Base-by-base conservation (phyloP, 1,284 basidiomycete genomes). In the Vanrija sp. region DNA sequence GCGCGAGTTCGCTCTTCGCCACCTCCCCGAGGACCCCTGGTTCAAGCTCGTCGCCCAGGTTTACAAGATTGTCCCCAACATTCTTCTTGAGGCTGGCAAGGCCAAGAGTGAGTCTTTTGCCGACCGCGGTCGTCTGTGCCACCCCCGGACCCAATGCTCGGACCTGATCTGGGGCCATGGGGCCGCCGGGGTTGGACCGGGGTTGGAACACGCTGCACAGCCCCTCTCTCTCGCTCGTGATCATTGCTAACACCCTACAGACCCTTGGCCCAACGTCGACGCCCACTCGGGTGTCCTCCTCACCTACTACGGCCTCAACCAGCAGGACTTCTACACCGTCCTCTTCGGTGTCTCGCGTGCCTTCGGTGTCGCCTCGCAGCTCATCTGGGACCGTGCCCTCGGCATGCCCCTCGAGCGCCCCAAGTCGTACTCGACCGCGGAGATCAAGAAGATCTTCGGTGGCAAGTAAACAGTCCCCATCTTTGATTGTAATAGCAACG, bases 341-440 rank as follows among this genome's bases (percentile, higher is more conserved):
- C 83, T 98, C 62, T 98, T 98, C 78, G 94, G 94, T 83, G 91
- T 97, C 47, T 95, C 92, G 29, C 86, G 91, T 74, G 90, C 91
- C 15, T 89, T 93, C 66, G 91, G 91, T 82, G 90, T 92, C 56
- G 84, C 86, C 54, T 86, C 91, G 43, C 90, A 92, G 74, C 82
- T 92, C 66, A 91, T 92, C 72, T 96, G 91, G 90, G 93, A 96
- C 78, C 90, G 94, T 78, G 93, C 90, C 44, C 87, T 94, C 69
- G 92, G 91, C 80, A 74, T 76, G 74, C 75, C 75, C 60, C 71
- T 78, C 62, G 75, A 77, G 66, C 66, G 76, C 59, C 76, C 76
- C 65, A 78, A 78, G 76, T 80, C 79, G 64, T 75, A 69, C 73
- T 75, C 73, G 54, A 78, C 78, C 63, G 78, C 69, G 44, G 69